A percentile compares a stretch with the other conserved stretches of the same genome.
phyloP scores from a whole-genome alignment of 345 rosid species.

The Cardamine occulta region DNA sequence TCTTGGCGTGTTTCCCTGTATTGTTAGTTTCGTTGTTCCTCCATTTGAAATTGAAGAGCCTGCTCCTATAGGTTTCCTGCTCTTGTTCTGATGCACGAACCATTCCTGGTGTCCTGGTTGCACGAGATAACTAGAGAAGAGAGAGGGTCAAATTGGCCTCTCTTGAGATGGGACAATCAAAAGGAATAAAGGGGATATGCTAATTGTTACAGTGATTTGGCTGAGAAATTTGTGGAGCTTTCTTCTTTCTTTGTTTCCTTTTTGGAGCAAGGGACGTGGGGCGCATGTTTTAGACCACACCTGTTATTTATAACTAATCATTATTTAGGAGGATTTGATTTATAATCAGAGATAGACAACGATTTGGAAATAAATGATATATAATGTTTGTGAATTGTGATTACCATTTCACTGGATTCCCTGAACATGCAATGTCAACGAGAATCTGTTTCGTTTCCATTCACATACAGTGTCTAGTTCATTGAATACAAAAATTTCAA shows the following conservation, averaged over 20 bases:
- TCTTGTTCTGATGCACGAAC: conserved; percentile 57
- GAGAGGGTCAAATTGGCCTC: conserved; percentile 16
- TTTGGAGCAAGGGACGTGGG: conserved; percentile 28
- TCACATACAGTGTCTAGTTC: neutral
- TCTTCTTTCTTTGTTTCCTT: conserved; percentile 3
- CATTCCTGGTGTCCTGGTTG: conserved; percentile 40
- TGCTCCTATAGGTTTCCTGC: conserved; percentile 64
- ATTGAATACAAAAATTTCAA: conserved; percentile 2
- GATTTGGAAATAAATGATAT: neutral
- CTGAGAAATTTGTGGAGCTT: conserved; percentile 28
- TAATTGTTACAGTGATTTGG: conserved; percentile 28
- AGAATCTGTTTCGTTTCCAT: conserved; percentile 2
- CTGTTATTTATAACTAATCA: conserved; percentile 25
- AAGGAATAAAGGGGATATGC: neutral
- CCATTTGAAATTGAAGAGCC: conserved; percentile 65
- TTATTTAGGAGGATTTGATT: conserved; percentile 29
- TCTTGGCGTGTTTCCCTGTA: conserved; percentile 52
- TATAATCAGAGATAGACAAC: conserved; percentile 15
- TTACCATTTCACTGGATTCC: conserved; percentile 12
- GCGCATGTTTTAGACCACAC: conserved; percentile 21
- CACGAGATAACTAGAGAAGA: neutral
- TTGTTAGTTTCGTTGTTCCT: conserved; percentile 47
- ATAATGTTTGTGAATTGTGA: neutral
- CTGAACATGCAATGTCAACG: conserved; percentile 21
- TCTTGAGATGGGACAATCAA: conserved; percentile 8